Evolutionary conservation across 441 rosid genomes (phyloP).

Genomic region (Biscutella laevigata): DNA sequence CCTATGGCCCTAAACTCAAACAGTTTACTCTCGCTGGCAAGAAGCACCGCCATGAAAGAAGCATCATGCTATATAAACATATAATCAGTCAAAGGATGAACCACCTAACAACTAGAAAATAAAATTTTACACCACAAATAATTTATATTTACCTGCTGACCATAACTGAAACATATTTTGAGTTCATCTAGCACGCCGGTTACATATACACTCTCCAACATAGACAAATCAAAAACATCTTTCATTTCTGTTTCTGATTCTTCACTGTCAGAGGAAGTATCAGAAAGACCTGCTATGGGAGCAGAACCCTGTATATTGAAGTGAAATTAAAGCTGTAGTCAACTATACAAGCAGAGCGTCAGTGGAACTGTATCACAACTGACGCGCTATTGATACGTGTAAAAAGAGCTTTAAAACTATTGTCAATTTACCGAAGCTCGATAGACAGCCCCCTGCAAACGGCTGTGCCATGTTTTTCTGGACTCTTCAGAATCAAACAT

Average conservation of each 20-base stretch:
- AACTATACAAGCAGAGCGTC: conserved; percentile 1
- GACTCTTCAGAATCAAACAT: conserved; percentile 70
- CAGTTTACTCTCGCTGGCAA: conserved; percentile 63
- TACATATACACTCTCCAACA: conserved; percentile 57
- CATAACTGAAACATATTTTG: conserved; percentile 72
- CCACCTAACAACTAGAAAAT: conserved; percentile 17
- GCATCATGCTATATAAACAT: conserved; percentile 43
- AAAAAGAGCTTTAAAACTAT: neutral
- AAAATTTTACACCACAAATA: conserved; percentile 13
- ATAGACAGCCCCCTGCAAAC: conserved; percentile 86
- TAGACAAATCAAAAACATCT: conserved; percentile 36
- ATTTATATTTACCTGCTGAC: conserved; percentile 41
- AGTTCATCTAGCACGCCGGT: conserved; percentile 93
- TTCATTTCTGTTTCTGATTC: conserved; percentile 57
- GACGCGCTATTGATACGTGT: conserved; percentile 1
- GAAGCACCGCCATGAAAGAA: conserved; percentile 66
- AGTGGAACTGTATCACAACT: neutral
- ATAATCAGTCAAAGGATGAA: conserved; percentile 28
- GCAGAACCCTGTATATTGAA: conserved; percentile 58
- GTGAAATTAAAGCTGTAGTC: conserved; percentile 1
- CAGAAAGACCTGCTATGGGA: conserved; percentile 76
- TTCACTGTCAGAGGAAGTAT: conserved; percentile 77
- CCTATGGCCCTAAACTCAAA: conserved; percentile 92
- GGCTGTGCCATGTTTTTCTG: conserved; percentile 72
- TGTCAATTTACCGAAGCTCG: conserved; percentile 65